Conservation (phyloP, 257 asterid species). For the Solanum paucissectum region DNA sequence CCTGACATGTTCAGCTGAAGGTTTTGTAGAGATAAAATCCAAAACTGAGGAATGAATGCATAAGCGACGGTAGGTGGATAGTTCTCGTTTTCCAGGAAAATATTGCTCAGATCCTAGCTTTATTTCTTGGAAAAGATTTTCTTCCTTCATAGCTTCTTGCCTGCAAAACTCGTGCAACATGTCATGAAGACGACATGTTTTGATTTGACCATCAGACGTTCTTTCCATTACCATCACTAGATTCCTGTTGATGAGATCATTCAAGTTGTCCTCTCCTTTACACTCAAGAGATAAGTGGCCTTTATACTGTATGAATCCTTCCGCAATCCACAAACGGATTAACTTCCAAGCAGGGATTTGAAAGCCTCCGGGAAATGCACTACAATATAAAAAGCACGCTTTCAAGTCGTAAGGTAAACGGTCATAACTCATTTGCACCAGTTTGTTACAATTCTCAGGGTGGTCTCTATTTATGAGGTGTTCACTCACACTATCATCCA, state of each 20-base stretch:
- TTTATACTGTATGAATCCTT: conserved; percentile 28
- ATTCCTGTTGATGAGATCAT: conserved; percentile 34
- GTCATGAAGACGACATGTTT: conserved; percentile 29
- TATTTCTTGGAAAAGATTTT: conserved; percentile 33
- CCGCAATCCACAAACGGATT: conserved; percentile 36
- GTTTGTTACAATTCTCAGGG: neutral
- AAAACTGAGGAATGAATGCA: conserved; percentile 21
- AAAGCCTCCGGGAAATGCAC: conserved; percentile 28
- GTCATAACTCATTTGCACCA: conserved; percentile 30
- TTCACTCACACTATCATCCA: conserved; percentile 7
- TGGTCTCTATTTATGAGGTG: neutral
- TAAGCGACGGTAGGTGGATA: conserved; percentile 23
- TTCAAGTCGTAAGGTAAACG: conserved; percentile 25
- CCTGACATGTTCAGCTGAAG: conserved; percentile 13
- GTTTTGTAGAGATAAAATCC: conserved; percentile 5
- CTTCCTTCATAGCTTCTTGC: conserved; percentile 11
- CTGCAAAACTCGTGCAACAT: conserved; percentile 30
- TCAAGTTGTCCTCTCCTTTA: conserved; percentile 23
- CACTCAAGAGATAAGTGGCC: conserved; percentile 21
- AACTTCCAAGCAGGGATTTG: conserved; percentile 26
- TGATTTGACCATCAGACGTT: conserved; percentile 17
- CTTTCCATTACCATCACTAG: conserved; percentile 23
- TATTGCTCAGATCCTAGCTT: neutral
- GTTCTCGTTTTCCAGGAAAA: neutral
- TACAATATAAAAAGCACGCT: conserved; percentile 37